Evolutionary conservation across 148 eudicot genomes (phyloP), one percentile per base, ranked within the genome.

Genomic region (Heliosperma pusillum): DNA sequence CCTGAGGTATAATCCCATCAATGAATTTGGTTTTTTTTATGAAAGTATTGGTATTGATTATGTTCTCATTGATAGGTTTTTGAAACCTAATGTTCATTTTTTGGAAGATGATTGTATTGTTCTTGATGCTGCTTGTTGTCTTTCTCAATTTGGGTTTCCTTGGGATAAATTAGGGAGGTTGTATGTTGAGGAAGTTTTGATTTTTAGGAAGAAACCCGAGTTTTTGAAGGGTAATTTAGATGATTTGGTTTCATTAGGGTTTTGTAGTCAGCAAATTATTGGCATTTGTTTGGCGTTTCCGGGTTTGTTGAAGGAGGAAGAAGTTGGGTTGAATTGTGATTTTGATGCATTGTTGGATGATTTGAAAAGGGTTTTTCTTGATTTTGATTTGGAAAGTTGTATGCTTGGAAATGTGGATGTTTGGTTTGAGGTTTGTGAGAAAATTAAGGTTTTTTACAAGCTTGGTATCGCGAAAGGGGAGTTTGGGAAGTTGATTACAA

Each of bases 31-130:
- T 27, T 89, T 91, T 63, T 88, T 91, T 76, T 91, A 78, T 72
- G 97, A 87, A 55, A 91, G 97, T 53, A 91, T 91, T 79, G 97
- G 97, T 44, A 83, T 91, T 71, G 42, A 78, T 71, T 78, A 84
- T 78, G 20, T 60, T 67, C 76, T 85, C 55, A 60, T 87, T 76
- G 64, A 33, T 72, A 52, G 65, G 40, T 45, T 80, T 76, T 82
- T 85, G 76, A 87, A 85, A 40, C 77, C 77, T 0, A 75, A 82
- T 29, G 73, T 81, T 24, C 83, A 83, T 70, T 89, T 87, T 69
- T 66, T 91, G 5, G 72, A 80, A 12, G 91, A 91, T 33, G 86
- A 89, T 84, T 81, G 66, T 15, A 22, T 69, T 63, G 82, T 71
- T 25, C 84, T 89, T 11, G n/a, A n/a, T n/a, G n/a, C n/a, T n/a